Evolutionary conservation across 2,329 filamentous ascomycete species (phyloP).

Genomic region (Microascus cirrosus): DNA sequence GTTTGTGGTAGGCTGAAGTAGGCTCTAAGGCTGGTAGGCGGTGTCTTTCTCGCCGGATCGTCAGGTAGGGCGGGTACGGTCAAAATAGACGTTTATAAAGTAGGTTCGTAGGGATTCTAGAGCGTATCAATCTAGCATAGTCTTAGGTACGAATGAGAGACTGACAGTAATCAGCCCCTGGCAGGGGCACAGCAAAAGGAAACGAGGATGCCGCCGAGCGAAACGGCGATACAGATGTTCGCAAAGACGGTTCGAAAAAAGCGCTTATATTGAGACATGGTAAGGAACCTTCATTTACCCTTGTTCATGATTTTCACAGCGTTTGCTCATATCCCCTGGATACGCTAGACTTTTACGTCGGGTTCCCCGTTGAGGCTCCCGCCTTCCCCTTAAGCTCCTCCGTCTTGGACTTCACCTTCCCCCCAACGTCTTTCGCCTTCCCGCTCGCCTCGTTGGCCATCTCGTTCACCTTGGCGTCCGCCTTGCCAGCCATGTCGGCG

Average conservation of each 20-base stretch:
- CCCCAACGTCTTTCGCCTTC: conserved; percentile 28
- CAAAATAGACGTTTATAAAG: too few relatives aligned
- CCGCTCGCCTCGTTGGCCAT: conserved; percentile 20
- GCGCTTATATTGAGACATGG: not conserved
- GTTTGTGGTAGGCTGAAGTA: too few relatives aligned
- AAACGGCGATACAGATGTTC: not conserved
- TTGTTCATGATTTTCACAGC: conserved; percentile 8
- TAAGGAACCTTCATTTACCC: not conserved
- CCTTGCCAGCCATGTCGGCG: conserved; percentile 30
- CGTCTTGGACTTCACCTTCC: conserved; percentile 26
- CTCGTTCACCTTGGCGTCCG: conserved; percentile 27
- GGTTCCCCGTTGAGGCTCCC: conserved; percentile 20
- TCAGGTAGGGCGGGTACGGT: too few relatives aligned
- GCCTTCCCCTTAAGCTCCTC: conserved; percentile 29
- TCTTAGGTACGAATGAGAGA: not conserved
- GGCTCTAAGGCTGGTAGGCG: too few relatives aligned
- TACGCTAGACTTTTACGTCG: not conserved
- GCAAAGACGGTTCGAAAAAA: not conserved
- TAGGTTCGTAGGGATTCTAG: too few relatives aligned
- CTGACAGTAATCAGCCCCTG: not conserved
- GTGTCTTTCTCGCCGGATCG: too few relatives aligned
- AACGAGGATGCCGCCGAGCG: not conserved
- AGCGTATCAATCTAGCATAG: not conserved
- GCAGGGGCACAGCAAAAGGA: not conserved
- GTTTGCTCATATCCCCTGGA: conserved; percentile 17